A percentile compares a stretch with the other conserved stretches of the same genome.
Evolutionary conservation across 2,329 filamentous ascomycete genomes (phyloP).

Genomic region (Ascocoryne sarcoides): DNA sequence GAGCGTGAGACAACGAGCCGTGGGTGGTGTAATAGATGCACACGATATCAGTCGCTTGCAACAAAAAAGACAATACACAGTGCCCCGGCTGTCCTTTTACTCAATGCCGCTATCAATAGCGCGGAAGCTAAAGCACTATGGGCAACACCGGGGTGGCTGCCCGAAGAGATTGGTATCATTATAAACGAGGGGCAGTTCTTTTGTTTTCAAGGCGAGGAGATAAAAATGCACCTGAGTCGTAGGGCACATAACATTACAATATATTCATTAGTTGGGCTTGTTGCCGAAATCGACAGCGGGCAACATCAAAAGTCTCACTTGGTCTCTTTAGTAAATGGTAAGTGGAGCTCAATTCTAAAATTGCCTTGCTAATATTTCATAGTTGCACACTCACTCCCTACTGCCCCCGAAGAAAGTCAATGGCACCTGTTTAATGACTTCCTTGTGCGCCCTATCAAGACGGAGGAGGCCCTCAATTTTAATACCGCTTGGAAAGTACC

Average conservation of each 20-base stretch:
- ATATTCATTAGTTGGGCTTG: conserved; percentile 85
- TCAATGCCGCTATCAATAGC: conserved; percentile 70
- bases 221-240: conserved; percentile 70
- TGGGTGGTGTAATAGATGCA: conserved; percentile 89
- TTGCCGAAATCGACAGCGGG: conserved; percentile 80
- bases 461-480: conserved; percentile 81
- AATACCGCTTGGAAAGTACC: conserved; percentile 89
- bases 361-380: conserved; percentile 10
- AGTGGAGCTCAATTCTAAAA: conserved; percentile 14
- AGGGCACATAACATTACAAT: conserved; percentile 75
- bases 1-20: conserved; percentile 82
- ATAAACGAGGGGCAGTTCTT: conserved; percentile 87
- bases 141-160: conserved; percentile 84
- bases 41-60: conserved; percentile 79
- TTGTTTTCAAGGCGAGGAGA: conserved; percentile 87
- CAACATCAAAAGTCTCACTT: conserved; percentile 83
- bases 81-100: conserved; percentile 76
- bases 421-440: conserved; percentile 99
- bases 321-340: conserved; percentile 83
- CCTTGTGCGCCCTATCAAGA: conserved; percentile 69
- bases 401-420: conserved; percentile 51
- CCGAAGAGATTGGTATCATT: conserved; percentile 87
- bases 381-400: conserved; percentile 59
- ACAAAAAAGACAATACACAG: conserved; percentile 77
- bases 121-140: conserved; percentile 73